A percentile compares a stretch with the other conserved stretches of the same genome.
Evolutionary conservation across 1,284 basidiomycete genomes (phyloP).

Genomic region (Cryptococcus sp.): DNA sequence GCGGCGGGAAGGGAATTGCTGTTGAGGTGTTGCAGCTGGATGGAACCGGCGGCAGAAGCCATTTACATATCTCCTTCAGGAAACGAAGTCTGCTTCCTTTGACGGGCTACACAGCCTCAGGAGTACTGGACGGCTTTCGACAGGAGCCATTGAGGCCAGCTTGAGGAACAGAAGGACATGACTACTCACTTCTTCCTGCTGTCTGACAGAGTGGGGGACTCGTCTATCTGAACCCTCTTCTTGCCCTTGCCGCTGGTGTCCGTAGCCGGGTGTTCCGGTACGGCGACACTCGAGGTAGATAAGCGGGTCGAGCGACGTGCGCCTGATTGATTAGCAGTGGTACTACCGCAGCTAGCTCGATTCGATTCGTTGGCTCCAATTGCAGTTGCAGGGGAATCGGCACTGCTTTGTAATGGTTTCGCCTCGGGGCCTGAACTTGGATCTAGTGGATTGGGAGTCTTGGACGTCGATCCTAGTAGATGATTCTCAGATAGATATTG

Average conservation of each 20-base stretch:
- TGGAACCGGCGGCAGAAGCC: background rate
- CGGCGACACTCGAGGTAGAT: slow-evolving; percentile 20
- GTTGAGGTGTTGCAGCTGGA: background rate
- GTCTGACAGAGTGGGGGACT: slow-evolving; percentile 3
- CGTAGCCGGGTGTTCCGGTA: slow-evolving; percentile 15
- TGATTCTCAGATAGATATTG: too few species aligned
- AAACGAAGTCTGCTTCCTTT: too few species aligned
- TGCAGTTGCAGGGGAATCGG: too few species aligned
- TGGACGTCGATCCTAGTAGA: too few species aligned
- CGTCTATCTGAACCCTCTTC: slow-evolving; percentile 27
- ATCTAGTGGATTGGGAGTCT: too few species aligned
- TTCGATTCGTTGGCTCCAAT: too few species aligned
- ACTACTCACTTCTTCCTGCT: slow-evolving; percentile 26
- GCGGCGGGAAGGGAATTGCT: background rate
- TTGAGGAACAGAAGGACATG: background rate
- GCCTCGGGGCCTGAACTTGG: too few species aligned
- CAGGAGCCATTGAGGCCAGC: background rate
- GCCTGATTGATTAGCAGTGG: too few species aligned
- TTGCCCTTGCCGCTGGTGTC: slow-evolving; percentile 30
- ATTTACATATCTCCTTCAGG: too few species aligned
- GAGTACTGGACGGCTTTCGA: background rate
- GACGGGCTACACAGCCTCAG: too few species aligned
- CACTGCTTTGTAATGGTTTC: too few species aligned
- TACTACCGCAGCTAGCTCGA: too few species aligned
- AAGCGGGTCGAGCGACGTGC: slow-evolving; percentile 41